Conservation (phyloP, 2,329 filamentous ascomycete species). For the Septoria petroselini region DNA sequence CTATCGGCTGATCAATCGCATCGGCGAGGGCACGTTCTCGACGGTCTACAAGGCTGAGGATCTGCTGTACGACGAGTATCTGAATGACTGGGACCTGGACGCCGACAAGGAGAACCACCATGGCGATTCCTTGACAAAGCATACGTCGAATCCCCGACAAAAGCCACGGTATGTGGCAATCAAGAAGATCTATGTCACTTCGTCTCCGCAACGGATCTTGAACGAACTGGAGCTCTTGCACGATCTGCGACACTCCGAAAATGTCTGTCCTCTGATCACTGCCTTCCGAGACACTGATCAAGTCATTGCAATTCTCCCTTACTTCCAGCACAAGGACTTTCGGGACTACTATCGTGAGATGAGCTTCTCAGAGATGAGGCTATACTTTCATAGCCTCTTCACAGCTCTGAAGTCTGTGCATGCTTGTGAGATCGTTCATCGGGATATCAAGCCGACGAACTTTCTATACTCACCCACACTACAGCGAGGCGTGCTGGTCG, state of each 20-base stretch:
- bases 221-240: slow-evolving; percentile 94
- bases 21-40: slow-evolving; percentile 97
- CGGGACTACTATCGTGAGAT: slow-evolving; percentile 90
- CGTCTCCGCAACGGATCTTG: slow-evolving; percentile 85
- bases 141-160: slow-evolving; percentile 10
- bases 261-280: slow-evolving; percentile 92
- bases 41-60: slow-evolving; percentile 99
- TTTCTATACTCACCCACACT: slow-evolving; percentile 85
- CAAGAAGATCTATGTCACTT: slow-evolving; percentile 99
- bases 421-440: slow-evolving; percentile 75
- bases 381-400: slow-evolving; percentile 87
- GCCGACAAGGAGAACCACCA: slow-evolving; percentile 41
- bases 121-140: slow-evolving; percentile 21
- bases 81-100: slow-evolving; percentile 81
- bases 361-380: slow-evolving; percentile 76
- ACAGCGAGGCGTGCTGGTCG: slow-evolving; percentile 86
- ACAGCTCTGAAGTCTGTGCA: slow-evolving; percentile 82
- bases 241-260: slow-evolving; percentile 75
- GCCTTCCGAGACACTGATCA: slow-evolving; percentile 95
- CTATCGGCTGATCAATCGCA: slow-evolving; percentile 90
- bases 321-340: slow-evolving; percentile 94
- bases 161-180: slow-evolving; percentile 83
- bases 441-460: slow-evolving; percentile 71
- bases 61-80: slow-evolving; percentile 74
- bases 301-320: slow-evolving; percentile 89